Conservation (phyloP, 176 grass and related monocot species). For the Saccharum officinarum region DNA sequence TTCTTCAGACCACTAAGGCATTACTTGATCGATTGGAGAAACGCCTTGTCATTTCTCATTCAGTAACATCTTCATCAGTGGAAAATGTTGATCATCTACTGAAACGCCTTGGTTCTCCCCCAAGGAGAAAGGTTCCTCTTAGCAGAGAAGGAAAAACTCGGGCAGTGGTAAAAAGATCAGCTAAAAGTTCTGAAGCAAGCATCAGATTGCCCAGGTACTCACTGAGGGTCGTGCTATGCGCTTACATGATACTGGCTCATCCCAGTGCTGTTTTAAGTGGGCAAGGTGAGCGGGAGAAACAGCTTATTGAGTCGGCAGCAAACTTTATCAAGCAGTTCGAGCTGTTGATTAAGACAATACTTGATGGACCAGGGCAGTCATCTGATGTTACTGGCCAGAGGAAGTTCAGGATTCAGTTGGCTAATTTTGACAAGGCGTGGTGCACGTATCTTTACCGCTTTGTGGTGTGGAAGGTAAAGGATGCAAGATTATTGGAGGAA, state of each 20-base stretch:
- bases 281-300: slow-evolving; percentile 69
- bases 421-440: slow-evolving; percentile 79
- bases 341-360: slow-evolving; percentile 56
- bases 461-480: slow-evolving; percentile 96
- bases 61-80: slow-evolving; percentile 33
- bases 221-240: slow-evolving; percentile 80
- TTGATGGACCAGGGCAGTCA: slow-evolving; percentile 45
- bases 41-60: slow-evolving; percentile 49
- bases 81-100: slow-evolving; percentile 94
- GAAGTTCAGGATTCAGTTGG: slow-evolving; percentile 59
- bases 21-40: slow-evolving; percentile 78
- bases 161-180: slow-evolving; percentile 41
- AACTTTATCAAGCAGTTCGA: slow-evolving; percentile 74
- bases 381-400: slow-evolving; percentile 28
- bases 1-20: slow-evolving; percentile 66
- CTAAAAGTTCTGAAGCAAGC: slow-evolving; percentile 37
- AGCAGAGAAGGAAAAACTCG: slow-evolving; percentile 45
- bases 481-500: slow-evolving; percentile 89
- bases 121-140: slow-evolving; percentile 55
- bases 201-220: slow-evolving; percentile 68
- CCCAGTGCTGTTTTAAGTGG: slow-evolving; percentile 94
- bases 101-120: slow-evolving; percentile 78
- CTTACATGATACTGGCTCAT: slow-evolving; percentile 98
- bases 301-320: slow-evolving; percentile 64
- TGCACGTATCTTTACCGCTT: slow-evolving; percentile 84